Percentiles rank a stretch among this genome's conserved stretches.
These are phyloP conservation scores for Gossypium trilobum DNA, from an alignment of 441 rosid genomes.

Conservation along the genomic window DNA sequence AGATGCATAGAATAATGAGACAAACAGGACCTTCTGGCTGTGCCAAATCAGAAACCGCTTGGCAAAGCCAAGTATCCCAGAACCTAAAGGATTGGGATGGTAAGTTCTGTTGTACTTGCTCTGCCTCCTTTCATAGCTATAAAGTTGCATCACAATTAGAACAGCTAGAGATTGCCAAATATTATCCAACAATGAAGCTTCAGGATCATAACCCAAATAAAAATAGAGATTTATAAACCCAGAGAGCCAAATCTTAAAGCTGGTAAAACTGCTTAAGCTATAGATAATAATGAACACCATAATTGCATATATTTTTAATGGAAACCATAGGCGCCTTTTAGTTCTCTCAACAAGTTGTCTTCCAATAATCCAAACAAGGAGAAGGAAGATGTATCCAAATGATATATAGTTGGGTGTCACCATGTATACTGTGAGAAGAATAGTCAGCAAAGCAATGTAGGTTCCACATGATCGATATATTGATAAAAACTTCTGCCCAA, in stretches of 20 bases:
- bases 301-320: conserved; percentile 69
- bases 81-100: conserved; percentile 45
- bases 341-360: conserved; percentile 90
- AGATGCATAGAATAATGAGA: conserved; percentile 77
- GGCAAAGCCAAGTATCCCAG: conserved; percentile 59
- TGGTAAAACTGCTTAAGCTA: conserved; percentile 81
- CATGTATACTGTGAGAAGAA: conserved; percentile 80
- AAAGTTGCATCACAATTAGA: conserved; percentile 95
- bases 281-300: conserved; percentile 78
- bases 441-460: conserved; percentile 86
- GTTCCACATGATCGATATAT: conserved; percentile 94
- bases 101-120: conserved; percentile 53
- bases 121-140: conserved; percentile 96
- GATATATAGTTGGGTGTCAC: conserved; percentile 86
- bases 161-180: conserved; percentile 96
- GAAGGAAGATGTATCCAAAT: conserved; percentile 88
- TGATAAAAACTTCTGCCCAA: conserved; percentile 80
- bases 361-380: conserved; percentile 90
- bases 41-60: conserved; percentile 84
- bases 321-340: conserved; percentile 87
- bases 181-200: conserved; percentile 71
- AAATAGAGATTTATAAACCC: conserved; percentile 59
- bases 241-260: conserved; percentile 69
- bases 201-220: conserved; percentile 66
- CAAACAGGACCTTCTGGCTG: conserved; percentile 80